Evolutionary conservation across 345 rosid genomes (phyloP), one percentile per base, ranked within the genome.

Genomic region (Bruguiera gymnorhiza): DNA sequence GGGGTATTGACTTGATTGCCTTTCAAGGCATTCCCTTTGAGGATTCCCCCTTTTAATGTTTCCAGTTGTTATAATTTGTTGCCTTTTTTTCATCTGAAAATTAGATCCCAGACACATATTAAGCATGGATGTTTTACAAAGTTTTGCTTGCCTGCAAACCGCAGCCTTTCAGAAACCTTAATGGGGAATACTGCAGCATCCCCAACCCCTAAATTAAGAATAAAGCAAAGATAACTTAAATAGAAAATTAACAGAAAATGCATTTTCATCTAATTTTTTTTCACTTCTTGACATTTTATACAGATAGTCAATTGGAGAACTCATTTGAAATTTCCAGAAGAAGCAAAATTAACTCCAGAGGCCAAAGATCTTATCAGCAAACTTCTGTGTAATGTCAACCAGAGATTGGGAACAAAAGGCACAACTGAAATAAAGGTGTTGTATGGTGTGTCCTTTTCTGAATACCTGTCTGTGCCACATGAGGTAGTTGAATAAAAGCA

Each of bases 301-400:
- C 83, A 91, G 97, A 94, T 91, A 77, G 97, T 94, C 46, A 88
- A 91, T 72, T 89, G 98, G 98, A 94, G 70, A 89, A 84, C 89
- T 60, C 97, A 91, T 86, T 76, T 94, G 81, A 94, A 94, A 87
- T 91, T 89, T 74, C 98, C 97, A 62, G 93, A 87, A 82, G 98
- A 94, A 84, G 96, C 89, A 71, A 87, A 69, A 72, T 79, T 94
- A 76, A 83, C 98, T 72, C 73, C 78, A 31, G 88, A 71, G 74
- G 95, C 97, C 73, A 84, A 81, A 74, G 97, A 94, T 79, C 76
- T 94, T 27, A 72, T 88, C 63, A 76, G 86, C 81, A 88, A 83
- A 77, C 95, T 94, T 69, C 84, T 91, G 75, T 91, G 98, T 68
- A 88, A 84, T 63, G 98, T 94, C 66, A 80, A 66, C 78, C 90